Evolutionary conservation across 106 monocot species (phyloP), one percentile per base, ranked within the genome.

Genomic region (Dendrobium huoshanense): DNA sequence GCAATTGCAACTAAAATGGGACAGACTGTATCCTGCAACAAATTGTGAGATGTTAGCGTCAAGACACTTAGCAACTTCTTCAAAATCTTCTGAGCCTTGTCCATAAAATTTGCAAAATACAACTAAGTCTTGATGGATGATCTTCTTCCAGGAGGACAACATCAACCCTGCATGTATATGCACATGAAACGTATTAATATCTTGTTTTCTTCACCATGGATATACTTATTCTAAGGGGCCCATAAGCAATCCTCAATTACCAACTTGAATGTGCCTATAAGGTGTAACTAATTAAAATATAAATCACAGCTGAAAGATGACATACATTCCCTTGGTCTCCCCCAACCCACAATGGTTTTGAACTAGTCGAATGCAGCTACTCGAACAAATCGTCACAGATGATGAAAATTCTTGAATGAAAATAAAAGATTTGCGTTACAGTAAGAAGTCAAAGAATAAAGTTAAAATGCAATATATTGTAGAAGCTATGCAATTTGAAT

Each of bases 1-100:
- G 92, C 90, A 81, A 97, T 81, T 81, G 86, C 90, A 83, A 72
- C 83, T 81, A 97, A 81, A 79, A 92, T 86, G 41, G 87, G 55
- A 82, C 90, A 97, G 43, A 87, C 92, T 79, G 87, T 88, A 77
- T 97, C 94, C 96, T 97, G 92, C 85, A 97, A 87, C 64, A 94
- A 85, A 84, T 80, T 88, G 87, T 73, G 76, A 91, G 79, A 56
- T 24, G 82, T 89, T 87, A 92, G 87, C 77, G 77, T 79, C 79
- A 73, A 83, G 59, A 78, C 70, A 87, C 59, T 83, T 67, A 88
- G 58, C 85, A 90, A 90, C 79, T 90, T 88, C 81, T 77, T 75
- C 85, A 83, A 85, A 86, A 84, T 92, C 87, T 87, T 82, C 85
- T 37, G 75, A 85, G 83, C 88, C 81, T 86, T 84, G 85, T 85